Base-by-base conservation (phyloP, 768 basidiomycete species). In the Lactarius trivialis region DNA sequence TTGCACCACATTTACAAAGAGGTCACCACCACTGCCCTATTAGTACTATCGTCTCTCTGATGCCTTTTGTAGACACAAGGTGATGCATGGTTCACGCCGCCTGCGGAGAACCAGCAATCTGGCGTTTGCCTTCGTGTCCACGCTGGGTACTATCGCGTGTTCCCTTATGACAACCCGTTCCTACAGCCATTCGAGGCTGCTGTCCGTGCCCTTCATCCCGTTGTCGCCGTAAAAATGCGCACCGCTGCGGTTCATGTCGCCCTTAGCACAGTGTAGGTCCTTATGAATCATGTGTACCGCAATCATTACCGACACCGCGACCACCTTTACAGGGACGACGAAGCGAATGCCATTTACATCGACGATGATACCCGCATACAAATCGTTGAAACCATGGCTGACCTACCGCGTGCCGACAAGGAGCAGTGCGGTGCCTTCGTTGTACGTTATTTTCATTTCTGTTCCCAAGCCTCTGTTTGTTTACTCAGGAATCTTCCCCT, bases 401-500 rank as follows among this genome's bases (percentile, higher is more conserved):
- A 82, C 62, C 76, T 95, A 49, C 82, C 86, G 7, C 79, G 81
- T 39, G 91, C 91, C 6, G 89, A 94, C 70, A 94, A 93, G 76
- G 92, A 94, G 70, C 92, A 94, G 69, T 92, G 88, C 54, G 93
- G 86, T 24, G 93, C 93, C 19, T 95, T 95, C 71, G 80, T 93
- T 56, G 89, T 88, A 72, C 69, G 82, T 78, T 37, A 7, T 21
- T 28, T 33, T 6, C 24, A 0, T 3, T 7, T 15, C 5, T 5
- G 4, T 6, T 45, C 12, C 14, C 21, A 1, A 30, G 30, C 30
- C 30, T 52, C 17, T 32, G 21, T n/a, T 30, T 36, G 14, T 32
- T 55, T 19, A 33, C 50, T 52, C 53, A 65, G 26, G 59, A 56
- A 7, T 14, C 0, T 1, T 48, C 4, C 39, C 45, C 45, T 34